Percentiles rank a stretch among this genome's conserved stretches.
phyloP scores from a whole-genome alignment of 2,329 filamentous ascomycete species.

The Neospermospora avenae region DNA sequence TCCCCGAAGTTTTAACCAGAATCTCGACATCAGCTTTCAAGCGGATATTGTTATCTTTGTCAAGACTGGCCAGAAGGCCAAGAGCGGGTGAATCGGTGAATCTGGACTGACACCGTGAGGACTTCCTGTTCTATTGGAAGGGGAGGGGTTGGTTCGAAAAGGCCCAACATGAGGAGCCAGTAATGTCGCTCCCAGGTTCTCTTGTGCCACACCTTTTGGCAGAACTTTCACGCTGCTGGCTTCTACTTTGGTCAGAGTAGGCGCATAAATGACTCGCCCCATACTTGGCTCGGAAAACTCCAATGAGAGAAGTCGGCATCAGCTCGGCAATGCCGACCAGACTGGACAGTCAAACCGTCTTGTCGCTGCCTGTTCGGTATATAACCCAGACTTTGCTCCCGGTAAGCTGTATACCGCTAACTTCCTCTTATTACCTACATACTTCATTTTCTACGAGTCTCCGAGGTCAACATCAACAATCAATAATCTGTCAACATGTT shows the following conservation, averaged over 20 bases:
- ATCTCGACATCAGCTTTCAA: background rate
- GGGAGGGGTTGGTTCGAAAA: background rate
- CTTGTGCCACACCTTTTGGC: background rate
- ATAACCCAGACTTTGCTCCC: background rate
- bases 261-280: background rate
- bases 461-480: background rate
- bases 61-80: background rate
- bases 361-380: background rate
- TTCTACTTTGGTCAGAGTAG: background rate
- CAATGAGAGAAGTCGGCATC: background rate
- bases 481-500: slow-evolving; percentile 14
- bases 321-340: slow-evolving; percentile 3
- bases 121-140: background rate
- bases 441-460: background rate
- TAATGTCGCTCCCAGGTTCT: background rate
- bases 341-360: background rate
- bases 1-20: background rate
- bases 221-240: background rate
- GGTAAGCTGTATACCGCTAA: background rate
- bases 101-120: no score
- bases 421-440: background rate
- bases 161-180: background rate
- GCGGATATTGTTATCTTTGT: background rate
- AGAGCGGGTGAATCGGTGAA: background rate
- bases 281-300: background rate